Conservation (phyloP, 331 rosid genomes). For the Malus hybrid region DNA sequence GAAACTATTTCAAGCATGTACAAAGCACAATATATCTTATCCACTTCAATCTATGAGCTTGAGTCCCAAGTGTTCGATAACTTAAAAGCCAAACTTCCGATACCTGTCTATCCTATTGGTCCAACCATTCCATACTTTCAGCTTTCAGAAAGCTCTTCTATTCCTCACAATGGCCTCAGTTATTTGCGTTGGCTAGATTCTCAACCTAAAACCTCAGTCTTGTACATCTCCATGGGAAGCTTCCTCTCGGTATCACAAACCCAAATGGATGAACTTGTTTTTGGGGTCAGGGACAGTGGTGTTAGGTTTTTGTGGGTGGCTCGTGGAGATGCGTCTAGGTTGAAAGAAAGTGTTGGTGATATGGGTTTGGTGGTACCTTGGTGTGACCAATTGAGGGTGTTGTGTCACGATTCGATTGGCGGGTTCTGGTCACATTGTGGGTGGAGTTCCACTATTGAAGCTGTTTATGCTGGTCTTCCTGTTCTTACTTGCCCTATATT, state of each 20-base stretch:
- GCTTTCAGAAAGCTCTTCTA: not conserved
- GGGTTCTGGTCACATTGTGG: constrained; percentile 50
- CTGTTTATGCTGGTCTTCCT: constrained; percentile 38
- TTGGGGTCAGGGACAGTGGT: constrained; percentile 28
- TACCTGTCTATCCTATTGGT: constrained; percentile 43
- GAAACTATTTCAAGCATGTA: constrained; percentile 11
- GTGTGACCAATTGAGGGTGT: constrained; percentile 53
- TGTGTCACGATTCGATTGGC: constrained; percentile 37
- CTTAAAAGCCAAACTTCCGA: constrained; percentile 26
- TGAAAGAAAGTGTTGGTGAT: constrained; percentile 13
- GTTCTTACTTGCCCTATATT: not conserved
- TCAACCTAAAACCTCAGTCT: constrained; percentile 38
- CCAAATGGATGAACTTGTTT: constrained; percentile 39
- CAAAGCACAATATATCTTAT: constrained; percentile 37
- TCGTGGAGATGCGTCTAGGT: constrained; percentile 22
- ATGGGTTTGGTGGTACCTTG: constrained; percentile 35
- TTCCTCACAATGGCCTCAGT: not conserved
- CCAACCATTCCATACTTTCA: constrained; percentile 50
- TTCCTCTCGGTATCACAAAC: constrained; percentile 24
- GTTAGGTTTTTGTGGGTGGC: constrained; percentile 38
- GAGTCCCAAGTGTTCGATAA: constrained; percentile 38
- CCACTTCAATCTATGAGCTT: constrained; percentile 44
- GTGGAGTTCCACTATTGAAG: constrained; percentile 44
- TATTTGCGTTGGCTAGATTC: constrained; percentile 34
- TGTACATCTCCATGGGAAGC: constrained; percentile 47